phyloP scores from a whole-genome alignment of 2,329 filamentous ascomycete genomes.

The Epichloe sibirici region DNA sequence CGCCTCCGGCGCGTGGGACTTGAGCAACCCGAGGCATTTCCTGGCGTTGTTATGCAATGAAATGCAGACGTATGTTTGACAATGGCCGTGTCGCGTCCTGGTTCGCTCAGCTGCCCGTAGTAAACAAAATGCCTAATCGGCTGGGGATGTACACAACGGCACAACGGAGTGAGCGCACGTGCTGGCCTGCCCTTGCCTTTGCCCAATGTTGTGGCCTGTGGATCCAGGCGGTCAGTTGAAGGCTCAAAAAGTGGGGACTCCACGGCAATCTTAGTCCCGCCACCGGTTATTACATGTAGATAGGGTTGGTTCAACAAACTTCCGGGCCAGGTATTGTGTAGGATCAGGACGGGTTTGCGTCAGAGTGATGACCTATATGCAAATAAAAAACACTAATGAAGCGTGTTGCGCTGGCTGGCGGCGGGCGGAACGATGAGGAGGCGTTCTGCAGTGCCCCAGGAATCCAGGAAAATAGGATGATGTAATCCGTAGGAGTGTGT shows the following conservation, averaged over 20 bases:
- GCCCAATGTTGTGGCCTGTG: neutral
- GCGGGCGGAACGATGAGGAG: neutral
- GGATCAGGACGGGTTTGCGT: neutral
- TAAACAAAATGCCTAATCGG: slow-evolving; percentile 10
- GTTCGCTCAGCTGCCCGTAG: slow-evolving; percentile 6
- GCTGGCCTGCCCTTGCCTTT: neutral
- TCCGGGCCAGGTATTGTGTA: neutral
- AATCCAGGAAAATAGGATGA: neutral
- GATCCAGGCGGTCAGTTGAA: neutral
- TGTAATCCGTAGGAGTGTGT: no score
- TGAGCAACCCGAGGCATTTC: slow-evolving; percentile 49
- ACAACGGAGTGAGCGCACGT: neutral
- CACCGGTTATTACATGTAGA: no score
- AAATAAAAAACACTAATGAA: neutral
- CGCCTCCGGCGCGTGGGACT: slow-evolving; percentile 35
- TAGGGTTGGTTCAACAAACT: no score
- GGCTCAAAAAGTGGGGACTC: neutral
- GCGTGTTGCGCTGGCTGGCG: neutral
- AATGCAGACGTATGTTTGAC: slow-evolving; percentile 2
- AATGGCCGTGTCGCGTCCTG: slow-evolving; percentile 7
- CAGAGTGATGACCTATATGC: no score
- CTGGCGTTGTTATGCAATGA: slow-evolving; percentile 5
- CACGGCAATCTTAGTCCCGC: no score
- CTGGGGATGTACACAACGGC: neutral
- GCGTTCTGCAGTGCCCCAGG: neutral